Conservation (phyloP, 768 basidiomycete species). For the Dentipellis fragilis region DNA sequence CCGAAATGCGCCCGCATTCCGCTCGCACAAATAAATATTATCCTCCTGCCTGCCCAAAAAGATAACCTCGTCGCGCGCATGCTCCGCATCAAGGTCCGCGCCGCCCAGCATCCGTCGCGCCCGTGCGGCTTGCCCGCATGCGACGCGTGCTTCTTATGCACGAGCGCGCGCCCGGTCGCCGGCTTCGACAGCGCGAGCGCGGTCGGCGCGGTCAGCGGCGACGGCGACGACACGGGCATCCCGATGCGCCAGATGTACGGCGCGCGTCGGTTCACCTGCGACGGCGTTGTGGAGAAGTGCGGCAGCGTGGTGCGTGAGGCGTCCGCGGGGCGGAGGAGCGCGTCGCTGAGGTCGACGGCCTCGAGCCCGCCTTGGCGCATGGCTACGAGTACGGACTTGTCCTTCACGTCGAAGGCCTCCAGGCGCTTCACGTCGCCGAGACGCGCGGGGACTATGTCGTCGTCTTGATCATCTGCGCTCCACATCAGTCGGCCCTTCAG, state of each 20-base stretch:
- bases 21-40: constrained; percentile 76
- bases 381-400: constrained; percentile 71
- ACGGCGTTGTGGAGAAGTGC: constrained; percentile 52
- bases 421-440: constrained; percentile 79
- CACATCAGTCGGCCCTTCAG: constrained; percentile 73
- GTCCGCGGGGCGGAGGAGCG: constrained; percentile 70
- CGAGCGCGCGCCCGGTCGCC: constrained; percentile 24
- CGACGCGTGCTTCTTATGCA: constrained; percentile 36
- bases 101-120: constrained; percentile 39
- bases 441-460: constrained; percentile 31
- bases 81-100: constrained; percentile 40
- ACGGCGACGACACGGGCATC: constrained; percentile 40
- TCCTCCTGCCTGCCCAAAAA: constrained; percentile 72
- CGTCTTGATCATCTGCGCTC: constrained; percentile 51
- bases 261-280: constrained; percentile 54
- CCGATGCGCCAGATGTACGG: constrained; percentile 83
- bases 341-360: constrained; percentile 71
- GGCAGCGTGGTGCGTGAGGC: constrained; percentile 67
- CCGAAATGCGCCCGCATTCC: constrained; percentile 64
- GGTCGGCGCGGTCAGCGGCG: background rate
- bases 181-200: constrained; percentile 20
- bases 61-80: constrained; percentile 57
- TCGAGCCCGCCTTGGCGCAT: constrained; percentile 83
- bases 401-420: constrained; percentile 71
- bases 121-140: constrained; percentile 37